Conservation (phyloP, 2,329 filamentous ascomycete species). For the Achaetomium macrosporum region DNA sequence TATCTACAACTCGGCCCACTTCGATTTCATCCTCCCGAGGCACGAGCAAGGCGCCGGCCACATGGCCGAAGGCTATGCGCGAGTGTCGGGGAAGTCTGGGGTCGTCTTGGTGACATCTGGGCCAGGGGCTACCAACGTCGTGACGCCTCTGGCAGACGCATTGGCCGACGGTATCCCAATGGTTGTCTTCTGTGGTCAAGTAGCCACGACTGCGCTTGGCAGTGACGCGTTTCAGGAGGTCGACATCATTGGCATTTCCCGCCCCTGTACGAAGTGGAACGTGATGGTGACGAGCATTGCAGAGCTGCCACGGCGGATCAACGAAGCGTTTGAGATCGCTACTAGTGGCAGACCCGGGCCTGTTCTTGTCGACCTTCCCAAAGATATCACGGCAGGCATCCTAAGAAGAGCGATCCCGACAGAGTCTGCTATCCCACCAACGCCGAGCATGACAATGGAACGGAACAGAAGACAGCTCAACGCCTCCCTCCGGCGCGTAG, state of each 20-base stretch:
- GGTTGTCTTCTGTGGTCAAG: constrained; percentile 94
- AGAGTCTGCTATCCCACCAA: constrained; percentile 67
- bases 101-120: constrained; percentile 96
- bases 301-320: constrained; percentile 87
- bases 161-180: constrained; percentile 92
- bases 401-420: constrained; percentile 78
- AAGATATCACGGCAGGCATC: constrained; percentile 87
- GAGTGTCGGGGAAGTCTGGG: constrained; percentile 87
- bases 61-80: constrained; percentile 76
- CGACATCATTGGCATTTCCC: constrained; percentile 87
- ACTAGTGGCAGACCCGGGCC: constrained; percentile 90
- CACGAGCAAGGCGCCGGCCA: too few species aligned
- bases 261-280: constrained; percentile 98
- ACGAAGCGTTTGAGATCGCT: constrained; percentile 97
- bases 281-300: constrained; percentile 96
- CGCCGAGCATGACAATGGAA: too few species aligned
- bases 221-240: constrained; percentile 97
- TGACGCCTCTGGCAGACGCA: constrained; percentile 95
- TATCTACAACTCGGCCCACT: constrained; percentile 96
- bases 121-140: constrained; percentile 91
- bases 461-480: constrained; percentile 68
- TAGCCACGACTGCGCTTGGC: constrained; percentile 81
- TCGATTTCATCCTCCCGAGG: constrained; percentile 58
- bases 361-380: constrained; percentile 91
- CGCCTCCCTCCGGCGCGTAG: constrained; percentile 68